Evolutionary conservation across 164 flowering plant species (phyloP).

Genomic region (Saururus chinensis): DNA sequence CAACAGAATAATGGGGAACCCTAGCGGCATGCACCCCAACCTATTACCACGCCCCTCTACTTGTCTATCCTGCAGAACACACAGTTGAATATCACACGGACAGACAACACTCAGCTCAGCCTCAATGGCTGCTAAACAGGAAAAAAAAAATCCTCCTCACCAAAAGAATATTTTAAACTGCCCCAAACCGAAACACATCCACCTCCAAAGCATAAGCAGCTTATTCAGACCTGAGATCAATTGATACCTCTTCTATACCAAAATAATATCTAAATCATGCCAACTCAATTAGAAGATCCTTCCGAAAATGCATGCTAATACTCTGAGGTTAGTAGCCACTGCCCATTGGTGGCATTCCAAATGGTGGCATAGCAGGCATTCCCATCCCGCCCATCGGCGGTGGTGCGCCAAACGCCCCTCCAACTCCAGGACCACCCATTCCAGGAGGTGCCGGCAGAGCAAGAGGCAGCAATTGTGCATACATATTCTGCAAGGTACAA

Average conservation of each 20-base stretch:
- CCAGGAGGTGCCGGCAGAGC: conserved; percentile 99
- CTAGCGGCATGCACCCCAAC: not conserved
- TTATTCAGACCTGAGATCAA: conserved; percentile 9
- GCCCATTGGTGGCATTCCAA: conserved; percentile 91
- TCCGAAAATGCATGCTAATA: not conserved
- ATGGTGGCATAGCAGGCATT: conserved; percentile 97
- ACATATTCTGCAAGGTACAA: conserved; percentile 75
- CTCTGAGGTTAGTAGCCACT: conserved; percentile 34
- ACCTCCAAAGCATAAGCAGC: not conserved
- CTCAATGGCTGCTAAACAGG: conserved; percentile 16
- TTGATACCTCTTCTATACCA: conserved; percentile 14
- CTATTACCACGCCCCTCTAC: not conserved
- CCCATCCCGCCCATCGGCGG: conserved; percentile 89
- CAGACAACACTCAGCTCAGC: conserved; percentile 14
- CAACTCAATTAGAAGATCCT: conserved; percentile 6
- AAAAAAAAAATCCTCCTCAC: conserved; percentile 36
- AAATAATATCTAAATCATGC: conserved; percentile 2
- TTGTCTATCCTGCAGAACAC: not conserved
- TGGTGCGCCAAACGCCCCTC: conserved; percentile 45
- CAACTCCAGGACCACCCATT: conserved; percentile 54
- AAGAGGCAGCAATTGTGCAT: conserved; percentile 94
- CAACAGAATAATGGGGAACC: not conserved
- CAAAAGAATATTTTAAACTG: conserved; percentile 26
- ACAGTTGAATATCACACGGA: not conserved
- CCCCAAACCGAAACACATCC: not conserved